Base-by-base conservation (phyloP, 768 basidiomycete genomes). In the Mycena olivaceomarginata region DNA sequence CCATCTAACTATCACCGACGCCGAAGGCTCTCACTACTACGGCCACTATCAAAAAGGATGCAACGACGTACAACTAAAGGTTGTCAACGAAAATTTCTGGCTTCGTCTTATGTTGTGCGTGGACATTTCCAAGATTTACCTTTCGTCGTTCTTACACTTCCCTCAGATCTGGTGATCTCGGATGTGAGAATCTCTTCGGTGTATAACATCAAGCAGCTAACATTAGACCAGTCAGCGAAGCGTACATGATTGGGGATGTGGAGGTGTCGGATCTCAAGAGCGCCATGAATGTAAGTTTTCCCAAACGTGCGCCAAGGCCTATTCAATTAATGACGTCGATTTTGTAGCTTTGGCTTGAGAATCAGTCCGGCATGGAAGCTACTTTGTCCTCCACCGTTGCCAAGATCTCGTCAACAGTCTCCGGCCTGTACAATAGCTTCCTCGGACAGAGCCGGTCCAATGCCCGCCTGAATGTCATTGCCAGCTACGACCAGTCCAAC, bases 401-500 rank as follows among this genome's bases (percentile, higher is more conserved):
- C 66, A 90, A 89, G 70, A 79, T 93, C 56, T 91, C 93, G 0
- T 91, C 92, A 9, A 89, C 90, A 16, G 84, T 93, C 70, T 92
- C 93, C 41, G 89, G 90, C n/a, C 72, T 93, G 65, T 93, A 92
- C 77, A 95, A 94, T 82, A 92, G 92, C 48, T 91, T 95, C 83
- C 88, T 94, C 56, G 94, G 95, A 15, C 95, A 96, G 82, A 94
- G 94, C 7, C 91, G 88, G 60, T 90, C 92, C 1, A 92, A 93
- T 82, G 93, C 95, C 18, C 91, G 94, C n/a, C 88, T 96, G 31
- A 96, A 96, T 80, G 94, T 91, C 18, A 94, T 94, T 72, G 94
- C 96, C 4, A 96, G 96, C 84, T 98, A 98, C 81, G 97, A 98
- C 85, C 95, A 97, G 81, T 97, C 96, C 22, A 98, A 98, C 82